phyloP scores from a whole-genome alignment of 108 stramenopile species.

The Parietichytrium sp. region DNA sequence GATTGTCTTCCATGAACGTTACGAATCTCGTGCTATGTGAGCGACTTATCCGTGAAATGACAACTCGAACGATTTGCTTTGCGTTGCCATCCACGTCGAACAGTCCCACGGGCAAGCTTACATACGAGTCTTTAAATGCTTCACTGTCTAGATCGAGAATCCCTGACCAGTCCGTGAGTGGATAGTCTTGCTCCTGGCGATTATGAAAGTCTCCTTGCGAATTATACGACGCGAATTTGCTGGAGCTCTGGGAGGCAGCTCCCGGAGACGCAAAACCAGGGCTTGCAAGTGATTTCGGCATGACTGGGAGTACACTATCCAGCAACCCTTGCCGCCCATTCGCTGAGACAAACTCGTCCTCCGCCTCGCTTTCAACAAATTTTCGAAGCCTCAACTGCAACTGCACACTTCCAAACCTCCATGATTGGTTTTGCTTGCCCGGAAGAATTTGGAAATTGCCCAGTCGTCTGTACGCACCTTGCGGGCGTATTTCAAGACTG shows the following conservation, averaged over 20 bases:
- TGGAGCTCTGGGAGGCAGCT: too few species aligned
- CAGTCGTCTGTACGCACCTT: conserved; percentile 18
- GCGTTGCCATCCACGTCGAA: conserved; percentile 15
- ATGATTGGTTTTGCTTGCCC: background rate
- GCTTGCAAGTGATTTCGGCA: too few species aligned
- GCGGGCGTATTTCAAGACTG: background rate
- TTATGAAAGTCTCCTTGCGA: too few species aligned
- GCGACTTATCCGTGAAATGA: background rate
- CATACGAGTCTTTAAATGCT: background rate
- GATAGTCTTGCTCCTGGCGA: too few species aligned
- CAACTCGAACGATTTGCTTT: background rate
- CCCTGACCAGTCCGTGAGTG: conserved; percentile 18
- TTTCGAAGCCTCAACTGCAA: background rate
- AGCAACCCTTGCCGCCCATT: too few species aligned
- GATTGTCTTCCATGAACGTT: conserved; percentile 6
- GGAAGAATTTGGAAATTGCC: background rate
- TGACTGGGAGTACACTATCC: too few species aligned
- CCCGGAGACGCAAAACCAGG: too few species aligned
- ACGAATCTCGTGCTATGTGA: background rate
- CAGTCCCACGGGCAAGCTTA: conserved; percentile 26
- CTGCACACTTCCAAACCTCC: background rate
- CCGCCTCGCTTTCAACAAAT: too few species aligned
- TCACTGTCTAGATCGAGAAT: background rate
- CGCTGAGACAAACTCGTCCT: too few species aligned
- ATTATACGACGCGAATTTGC: too few species aligned